Percentiles rank a stretch among this genome's conserved stretches.
These are phyloP conservation scores for Phylloporus arenicola DNA, from an alignment of 768 basidiomycete genomes.

Conservation along the genomic window DNA sequence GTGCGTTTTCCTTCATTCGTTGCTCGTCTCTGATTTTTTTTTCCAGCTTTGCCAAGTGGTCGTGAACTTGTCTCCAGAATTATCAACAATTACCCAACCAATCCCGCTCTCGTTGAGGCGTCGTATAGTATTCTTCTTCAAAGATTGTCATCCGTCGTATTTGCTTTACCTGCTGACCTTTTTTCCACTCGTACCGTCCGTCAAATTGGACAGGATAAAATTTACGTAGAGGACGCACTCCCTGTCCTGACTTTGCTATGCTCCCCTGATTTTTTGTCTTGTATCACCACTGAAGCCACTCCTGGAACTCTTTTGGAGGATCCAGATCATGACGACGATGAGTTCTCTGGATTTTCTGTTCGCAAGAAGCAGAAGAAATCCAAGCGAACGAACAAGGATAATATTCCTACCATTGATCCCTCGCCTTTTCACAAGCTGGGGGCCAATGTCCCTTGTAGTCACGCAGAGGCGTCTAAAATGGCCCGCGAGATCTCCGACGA, in stretches of 20 bases:
- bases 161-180: conserved; percentile 18
- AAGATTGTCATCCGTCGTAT: conserved; percentile 22
- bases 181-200: conserved; percentile 8
- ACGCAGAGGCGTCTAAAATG: conserved; percentile 14
- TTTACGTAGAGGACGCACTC: conserved; percentile 21
- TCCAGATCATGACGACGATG: conserved; percentile 1
- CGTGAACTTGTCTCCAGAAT: conserved; percentile 25
- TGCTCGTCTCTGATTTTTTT: neutral
- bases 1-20: too few species aligned
- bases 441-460: conserved; percentile 21
- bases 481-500: conserved; percentile 14
- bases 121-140: conserved; percentile 24
- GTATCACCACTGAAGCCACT: neutral
- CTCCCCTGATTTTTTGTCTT: conserved; percentile 7
- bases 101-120: conserved; percentile 14
- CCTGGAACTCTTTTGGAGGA: neutral
- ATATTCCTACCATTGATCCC: conserved; percentile 17
- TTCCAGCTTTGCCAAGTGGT: conserved; percentile 11
- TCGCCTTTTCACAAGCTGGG: conserved; percentile 30
- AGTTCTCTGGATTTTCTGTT: conserved; percentile 3
- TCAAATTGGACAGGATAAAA: conserved; percentile 16
- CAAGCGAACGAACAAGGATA: conserved; percentile 15
- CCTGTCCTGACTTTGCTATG: conserved; percentile 17
- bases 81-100: conserved; percentile 30
- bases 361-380: conserved; percentile 27